Percentiles rank a stretch among this genome's conserved stretches.
These are phyloP conservation scores for Margaritispora aquatica DNA, from an alignment of 495 filamentous ascomycete genomes.

Conservation along the genomic window DNA sequence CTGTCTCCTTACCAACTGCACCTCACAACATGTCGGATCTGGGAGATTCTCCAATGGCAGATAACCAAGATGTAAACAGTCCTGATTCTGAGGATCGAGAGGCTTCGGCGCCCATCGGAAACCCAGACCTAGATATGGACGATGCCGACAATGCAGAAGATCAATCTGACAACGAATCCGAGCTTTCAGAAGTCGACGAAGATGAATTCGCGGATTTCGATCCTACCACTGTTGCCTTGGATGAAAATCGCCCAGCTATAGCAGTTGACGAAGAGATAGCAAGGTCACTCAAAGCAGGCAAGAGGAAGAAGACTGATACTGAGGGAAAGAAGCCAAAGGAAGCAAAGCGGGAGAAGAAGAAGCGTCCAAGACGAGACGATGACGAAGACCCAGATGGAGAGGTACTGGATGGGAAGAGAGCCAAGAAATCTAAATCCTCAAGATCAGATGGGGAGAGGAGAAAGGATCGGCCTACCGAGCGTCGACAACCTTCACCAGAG, in stretches of 20 bases:
- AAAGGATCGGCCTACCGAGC: slow-evolving; percentile 37
- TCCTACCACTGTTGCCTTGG: slow-evolving; percentile 64
- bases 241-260: slow-evolving; percentile 61
- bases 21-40: slow-evolving; percentile 24
- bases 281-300: slow-evolving; percentile 61
- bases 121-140: slow-evolving; percentile 28
- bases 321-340: slow-evolving; percentile 62
- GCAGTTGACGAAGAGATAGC: slow-evolving; percentile 86
- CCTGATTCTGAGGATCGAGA: slow-evolving; percentile 39
- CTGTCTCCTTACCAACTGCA: background rate
- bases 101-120: slow-evolving; percentile 27
- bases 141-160: slow-evolving; percentile 33
- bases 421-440: slow-evolving; percentile 35
- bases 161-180: slow-evolving; percentile 73
- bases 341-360: slow-evolving; percentile 68
- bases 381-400: slow-evolving; percentile 50
- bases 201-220: slow-evolving; percentile 91
- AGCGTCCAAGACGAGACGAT: slow-evolving; percentile 47
- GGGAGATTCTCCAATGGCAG: slow-evolving; percentile 7
- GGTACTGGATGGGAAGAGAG: slow-evolving; percentile 47
- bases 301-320: slow-evolving; percentile 67
- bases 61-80: slow-evolving; percentile 28
- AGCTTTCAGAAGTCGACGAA: slow-evolving; percentile 92
- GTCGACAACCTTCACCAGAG: slow-evolving; percentile 44
- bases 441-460: slow-evolving; percentile 31